Conservation (phyloP, 73 alveolate genomes). For the Tetrahymena borealis region DNA sequence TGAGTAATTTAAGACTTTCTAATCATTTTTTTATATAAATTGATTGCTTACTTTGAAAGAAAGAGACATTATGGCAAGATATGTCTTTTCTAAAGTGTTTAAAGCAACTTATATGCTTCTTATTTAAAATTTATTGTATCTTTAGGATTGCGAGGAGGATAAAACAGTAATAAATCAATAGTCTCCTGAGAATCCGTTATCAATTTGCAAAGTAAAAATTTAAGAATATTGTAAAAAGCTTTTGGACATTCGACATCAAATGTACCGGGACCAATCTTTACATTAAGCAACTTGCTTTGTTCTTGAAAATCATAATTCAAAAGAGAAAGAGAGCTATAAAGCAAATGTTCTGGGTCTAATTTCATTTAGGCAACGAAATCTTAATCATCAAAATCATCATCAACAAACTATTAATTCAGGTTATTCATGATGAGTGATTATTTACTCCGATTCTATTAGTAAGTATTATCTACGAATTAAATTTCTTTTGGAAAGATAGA, state of each 20-base stretch:
- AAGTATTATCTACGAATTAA: no score
- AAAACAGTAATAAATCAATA: neutral
- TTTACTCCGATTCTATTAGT: no score
- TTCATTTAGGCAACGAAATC: neutral
- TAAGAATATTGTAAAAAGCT: neutral
- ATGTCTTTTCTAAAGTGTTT: neutral
- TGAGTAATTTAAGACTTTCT: neutral
- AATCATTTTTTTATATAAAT: neutral
- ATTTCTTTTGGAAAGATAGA: no score
- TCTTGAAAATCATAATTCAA: neutral
- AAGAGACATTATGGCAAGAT: neutral
- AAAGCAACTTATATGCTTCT: neutral
- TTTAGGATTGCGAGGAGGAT: neutral
- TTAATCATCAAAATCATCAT: neutral
- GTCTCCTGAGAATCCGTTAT: neutral
- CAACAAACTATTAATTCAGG: neutral
- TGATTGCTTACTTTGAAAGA: neutral
- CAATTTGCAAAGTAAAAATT: neutral
- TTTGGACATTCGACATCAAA: neutral
- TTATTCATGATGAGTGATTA: neutral
- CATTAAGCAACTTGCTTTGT: neutral
- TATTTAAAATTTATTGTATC: neutral
- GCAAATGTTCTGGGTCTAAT: neutral
- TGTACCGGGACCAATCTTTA: neutral
- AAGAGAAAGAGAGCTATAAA: neutral